Evolutionary conservation across 768 basidiomycete species (phyloP).

Genomic region (Boletus bicolor): DNA sequence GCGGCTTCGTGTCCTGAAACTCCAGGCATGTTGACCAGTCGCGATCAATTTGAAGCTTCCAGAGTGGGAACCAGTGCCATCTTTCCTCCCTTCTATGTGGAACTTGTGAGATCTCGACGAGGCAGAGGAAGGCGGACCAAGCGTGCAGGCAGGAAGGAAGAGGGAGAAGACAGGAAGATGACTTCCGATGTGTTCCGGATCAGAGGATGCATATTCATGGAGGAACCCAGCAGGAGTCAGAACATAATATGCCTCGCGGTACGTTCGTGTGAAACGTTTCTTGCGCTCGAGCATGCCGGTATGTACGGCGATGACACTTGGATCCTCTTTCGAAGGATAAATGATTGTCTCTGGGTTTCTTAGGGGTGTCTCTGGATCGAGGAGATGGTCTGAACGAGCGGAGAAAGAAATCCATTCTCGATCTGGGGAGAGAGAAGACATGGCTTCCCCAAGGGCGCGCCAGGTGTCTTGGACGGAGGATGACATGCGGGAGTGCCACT

Average conservation of each 20-base stretch:
- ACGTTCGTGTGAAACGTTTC: slow-evolving; percentile 88
- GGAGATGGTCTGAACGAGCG: slow-evolving; percentile 87
- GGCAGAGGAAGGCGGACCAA: slow-evolving; percentile 80
- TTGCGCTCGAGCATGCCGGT: slow-evolving; percentile 90
- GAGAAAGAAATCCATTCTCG: slow-evolving; percentile 96
- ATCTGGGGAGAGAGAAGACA: slow-evolving; percentile 80
- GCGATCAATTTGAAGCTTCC: slow-evolving; percentile 48
- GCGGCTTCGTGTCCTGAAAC: slow-evolving; percentile 81
- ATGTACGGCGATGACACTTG: slow-evolving; percentile 81
- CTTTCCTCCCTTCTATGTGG: slow-evolving; percentile 91
- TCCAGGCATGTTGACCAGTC: slow-evolving; percentile 67
- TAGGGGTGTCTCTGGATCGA: slow-evolving; percentile 95
- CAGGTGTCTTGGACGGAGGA: slow-evolving; percentile 72
- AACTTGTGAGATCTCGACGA: slow-evolving; percentile 86
- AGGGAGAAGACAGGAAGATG: slow-evolving; percentile 73
- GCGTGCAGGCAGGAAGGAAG: slow-evolving; percentile 93
- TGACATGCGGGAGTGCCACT: slow-evolving; percentile 85
- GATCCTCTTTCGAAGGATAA: slow-evolving; percentile 91
- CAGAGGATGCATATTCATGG: slow-evolving; percentile 83
- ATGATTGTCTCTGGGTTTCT: slow-evolving; percentile 71
- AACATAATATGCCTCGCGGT: slow-evolving; percentile 84
- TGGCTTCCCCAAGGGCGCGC: slow-evolving; percentile 62
- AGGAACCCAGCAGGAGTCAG: slow-evolving; percentile 95
- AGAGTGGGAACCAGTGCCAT: slow-evolving; percentile 62
- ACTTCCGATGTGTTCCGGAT: slow-evolving; percentile 52